A percentile compares a stretch with the other conserved stretches of the same genome.
Conservation (phyloP, 768 basidiomycete species). For the Tremella yokohamensis region DNA sequence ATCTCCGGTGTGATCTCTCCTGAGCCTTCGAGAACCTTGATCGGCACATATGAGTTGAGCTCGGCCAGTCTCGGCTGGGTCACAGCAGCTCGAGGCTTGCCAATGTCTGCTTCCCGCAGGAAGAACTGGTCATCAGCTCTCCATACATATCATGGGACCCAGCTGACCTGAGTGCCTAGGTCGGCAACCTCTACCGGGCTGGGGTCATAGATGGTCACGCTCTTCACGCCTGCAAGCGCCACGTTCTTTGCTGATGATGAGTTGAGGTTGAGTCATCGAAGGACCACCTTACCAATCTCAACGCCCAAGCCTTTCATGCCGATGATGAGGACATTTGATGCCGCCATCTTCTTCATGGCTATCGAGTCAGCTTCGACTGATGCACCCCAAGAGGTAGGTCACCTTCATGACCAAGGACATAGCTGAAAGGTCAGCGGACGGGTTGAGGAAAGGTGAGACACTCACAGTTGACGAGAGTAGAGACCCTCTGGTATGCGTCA, state of each 20-base stretch:
- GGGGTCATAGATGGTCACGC: slow-evolving; percentile 91
- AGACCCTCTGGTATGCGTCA: slow-evolving; percentile 38
- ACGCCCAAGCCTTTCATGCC: slow-evolving; percentile 89
- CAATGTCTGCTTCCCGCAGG: slow-evolving; percentile 78
- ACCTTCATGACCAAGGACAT: slow-evolving; percentile 97
- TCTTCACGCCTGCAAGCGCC: slow-evolving; percentile 92
- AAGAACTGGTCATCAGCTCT: slow-evolving; percentile 67
- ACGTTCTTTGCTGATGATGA: slow-evolving; percentile 82
- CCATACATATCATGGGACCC: too few species aligned
- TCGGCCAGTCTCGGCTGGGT: slow-evolving; percentile 86
- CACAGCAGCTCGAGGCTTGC: slow-evolving; percentile 79
- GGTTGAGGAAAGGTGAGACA: neutral
- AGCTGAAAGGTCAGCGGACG: slow-evolving; percentile 53
- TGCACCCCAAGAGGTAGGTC: slow-evolving; percentile 13
- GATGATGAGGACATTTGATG: slow-evolving; percentile 88
- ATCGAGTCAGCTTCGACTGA: slow-evolving; percentile 8
- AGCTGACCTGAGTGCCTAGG: slow-evolving; percentile 76
- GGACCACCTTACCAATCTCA: slow-evolving; percentile 70
- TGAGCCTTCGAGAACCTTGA: slow-evolving; percentile 74
- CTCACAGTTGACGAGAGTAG: slow-evolving; percentile 50
- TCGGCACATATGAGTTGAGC: slow-evolving; percentile 92
- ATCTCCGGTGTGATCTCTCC: slow-evolving; percentile 74
- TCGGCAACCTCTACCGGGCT: slow-evolving; percentile 82
- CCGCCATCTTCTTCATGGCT: slow-evolving; percentile 99
- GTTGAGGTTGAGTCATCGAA: neutral